Percentiles rank a stretch among this genome's conserved stretches.
These are phyloP conservation scores for Leucogyrophana mollusca DNA, from an alignment of 768 basidiomycete species.

Conservation along the genomic window DNA sequence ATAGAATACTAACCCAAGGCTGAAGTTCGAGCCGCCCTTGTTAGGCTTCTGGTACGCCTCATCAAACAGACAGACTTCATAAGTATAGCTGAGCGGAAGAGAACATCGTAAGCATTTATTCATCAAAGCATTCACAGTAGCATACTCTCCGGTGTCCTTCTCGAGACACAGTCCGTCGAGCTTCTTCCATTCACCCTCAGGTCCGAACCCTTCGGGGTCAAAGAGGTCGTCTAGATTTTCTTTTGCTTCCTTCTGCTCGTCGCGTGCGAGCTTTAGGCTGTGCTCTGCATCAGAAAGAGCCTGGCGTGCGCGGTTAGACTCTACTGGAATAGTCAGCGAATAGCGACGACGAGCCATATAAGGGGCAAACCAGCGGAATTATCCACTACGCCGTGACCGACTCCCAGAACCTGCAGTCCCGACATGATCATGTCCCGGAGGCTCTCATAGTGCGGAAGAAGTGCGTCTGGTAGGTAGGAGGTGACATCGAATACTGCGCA, in stretches of 20 bases:
- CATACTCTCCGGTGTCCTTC: conserved; percentile 88
- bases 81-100: conserved; percentile 87
- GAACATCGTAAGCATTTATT: conserved; percentile 9
- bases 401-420: conserved; percentile 63
- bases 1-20: conserved; percentile 70
- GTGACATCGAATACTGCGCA: conserved; percentile 76
- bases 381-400: conserved; percentile 42
- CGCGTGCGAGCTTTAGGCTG: conserved; percentile 48
- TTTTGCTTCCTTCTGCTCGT: conserved; percentile 53
- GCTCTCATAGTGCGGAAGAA: conserved; percentile 71
- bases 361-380: conserved; percentile 38
- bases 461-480: conserved; percentile 81
- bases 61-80: conserved; percentile 90
- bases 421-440: conserved; percentile 59
- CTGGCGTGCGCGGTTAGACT: conserved; percentile 61
- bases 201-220: conserved; percentile 63
- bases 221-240: conserved; percentile 67
- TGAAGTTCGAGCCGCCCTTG: conserved; percentile 69
- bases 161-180: conserved; percentile 79
- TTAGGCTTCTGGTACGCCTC: conserved; percentile 87
- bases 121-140: conserved; percentile 16
- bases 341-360: background rate
- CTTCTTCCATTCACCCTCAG: conserved; percentile 94
- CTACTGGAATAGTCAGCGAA: conserved; percentile 30
- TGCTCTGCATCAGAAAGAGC: conserved; percentile 63